These are phyloP conservation scores for Ustilago shanxiensis DNA, from an alignment of 1,284 basidiomycete species.

Conservation along the genomic window DNA sequence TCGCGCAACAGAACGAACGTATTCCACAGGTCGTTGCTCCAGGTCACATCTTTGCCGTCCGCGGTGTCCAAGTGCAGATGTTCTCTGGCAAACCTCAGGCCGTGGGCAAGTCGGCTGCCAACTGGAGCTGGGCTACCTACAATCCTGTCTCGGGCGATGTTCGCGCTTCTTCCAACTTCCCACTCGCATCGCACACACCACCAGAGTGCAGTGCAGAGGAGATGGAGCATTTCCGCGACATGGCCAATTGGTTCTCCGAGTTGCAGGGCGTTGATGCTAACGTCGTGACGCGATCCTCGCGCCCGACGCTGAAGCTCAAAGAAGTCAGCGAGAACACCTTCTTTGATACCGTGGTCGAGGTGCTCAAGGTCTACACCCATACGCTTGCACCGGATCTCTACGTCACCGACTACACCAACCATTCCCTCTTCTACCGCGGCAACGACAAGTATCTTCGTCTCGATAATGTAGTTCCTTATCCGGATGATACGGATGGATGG, in stretches of 20 bases:
- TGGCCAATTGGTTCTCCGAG: constrained; percentile 45
- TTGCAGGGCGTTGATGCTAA: constrained; percentile 40
- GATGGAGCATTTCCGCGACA: constrained; percentile 46
- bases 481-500: constrained; percentile 44
- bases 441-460: constrained; percentile 51
- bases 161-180: constrained; percentile 37
- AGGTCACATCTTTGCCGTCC: constrained; percentile 46
- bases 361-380: constrained; percentile 56
- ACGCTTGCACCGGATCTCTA: constrained; percentile 57
- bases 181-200: constrained; percentile 29
- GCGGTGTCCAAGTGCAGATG: constrained; percentile 45
- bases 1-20: constrained; percentile 30
- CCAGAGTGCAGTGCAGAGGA: constrained; percentile 47
- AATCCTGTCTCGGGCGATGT: constrained; percentile 43
- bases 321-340: constrained; percentile 47
- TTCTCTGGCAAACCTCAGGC: constrained; percentile 44
- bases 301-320: constrained; percentile 39
- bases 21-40: constrained; percentile 30
- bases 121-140: constrained; percentile 48
- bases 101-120: constrained; percentile 37
- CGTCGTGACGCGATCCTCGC: constrained; percentile 21
- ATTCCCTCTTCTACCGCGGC: constrained; percentile 49
- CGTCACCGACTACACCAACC: constrained; percentile 63
- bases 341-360: constrained; percentile 59
- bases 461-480: constrained; percentile 32